phyloP scores from a whole-genome alignment of 2,329 filamentous ascomycete genomes.

The Nemania diffusa region DNA sequence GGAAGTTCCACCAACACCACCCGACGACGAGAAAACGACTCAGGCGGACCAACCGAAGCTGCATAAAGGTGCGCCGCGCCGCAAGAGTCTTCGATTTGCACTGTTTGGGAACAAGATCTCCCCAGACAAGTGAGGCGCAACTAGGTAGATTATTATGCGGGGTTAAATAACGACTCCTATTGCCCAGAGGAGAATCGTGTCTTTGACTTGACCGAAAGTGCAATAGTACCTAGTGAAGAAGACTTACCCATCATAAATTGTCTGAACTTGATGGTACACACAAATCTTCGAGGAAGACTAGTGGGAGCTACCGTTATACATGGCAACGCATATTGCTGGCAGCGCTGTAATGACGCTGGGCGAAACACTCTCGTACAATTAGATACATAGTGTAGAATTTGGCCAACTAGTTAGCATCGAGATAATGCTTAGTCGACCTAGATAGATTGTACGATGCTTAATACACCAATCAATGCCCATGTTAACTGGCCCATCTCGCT shows the following conservation, averaged over 20 bases:
- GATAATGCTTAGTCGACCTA: neutral
- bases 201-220: slow-evolving; percentile 8
- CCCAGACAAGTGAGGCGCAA: slow-evolving; percentile 26
- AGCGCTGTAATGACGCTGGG: neutral
- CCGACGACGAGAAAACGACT: slow-evolving; percentile 42
- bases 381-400: neutral
- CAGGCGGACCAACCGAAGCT: slow-evolving; percentile 39
- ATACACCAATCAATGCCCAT: neutral
- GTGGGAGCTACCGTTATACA: neutral
- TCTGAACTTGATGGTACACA: neutral
- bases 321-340: neutral
- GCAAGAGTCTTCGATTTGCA: slow-evolving; percentile 46
- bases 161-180: neutral
- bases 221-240: neutral
- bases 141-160: slow-evolving; percentile 7
- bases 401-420: neutral
- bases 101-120: slow-evolving; percentile 42
- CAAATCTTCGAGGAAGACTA: neutral
- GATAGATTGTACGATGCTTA: slow-evolving; percentile 1
- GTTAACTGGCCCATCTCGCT: neutral
- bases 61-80: slow-evolving; percentile 42
- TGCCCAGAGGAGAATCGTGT: neutral
- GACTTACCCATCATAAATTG: neutral
- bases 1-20: slow-evolving; percentile 46
- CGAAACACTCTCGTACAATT: neutral